These are phyloP conservation scores for Fusarium zealandicum DNA, from an alignment of 2,329 filamentous ascomycete species.

Conservation along the genomic window DNA sequence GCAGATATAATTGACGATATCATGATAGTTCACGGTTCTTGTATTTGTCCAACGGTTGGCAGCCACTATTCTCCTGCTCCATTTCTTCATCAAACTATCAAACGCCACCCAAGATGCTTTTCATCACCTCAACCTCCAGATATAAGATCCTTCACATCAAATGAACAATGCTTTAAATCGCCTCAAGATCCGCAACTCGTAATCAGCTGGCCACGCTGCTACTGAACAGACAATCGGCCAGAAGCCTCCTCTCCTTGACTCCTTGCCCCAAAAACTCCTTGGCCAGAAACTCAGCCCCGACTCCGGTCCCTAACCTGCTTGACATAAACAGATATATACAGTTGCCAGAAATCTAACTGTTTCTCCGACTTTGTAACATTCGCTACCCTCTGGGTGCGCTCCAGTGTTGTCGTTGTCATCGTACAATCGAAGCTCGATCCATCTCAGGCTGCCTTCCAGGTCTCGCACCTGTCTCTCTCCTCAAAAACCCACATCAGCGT, in stretches of 20 bases:
- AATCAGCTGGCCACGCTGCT: constrained; percentile 1
- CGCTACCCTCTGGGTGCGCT: constrained; percentile 6
- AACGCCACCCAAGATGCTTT: constrained; percentile 4
- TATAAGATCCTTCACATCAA: neutral
- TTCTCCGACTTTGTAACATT: neutral
- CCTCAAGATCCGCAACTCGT: constrained; percentile 9
- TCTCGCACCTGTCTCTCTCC: neutral
- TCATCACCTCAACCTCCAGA: neutral
- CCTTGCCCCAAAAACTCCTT: constrained; percentile 29
- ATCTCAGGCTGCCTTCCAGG: neutral
- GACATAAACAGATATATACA: constrained; percentile 21
- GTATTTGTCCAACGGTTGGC: too few species aligned
- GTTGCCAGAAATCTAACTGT: constrained; percentile 11
- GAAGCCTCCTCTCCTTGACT: constrained; percentile 5
- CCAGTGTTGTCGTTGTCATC: constrained; percentile 31
- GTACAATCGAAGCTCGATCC: constrained; percentile 24
- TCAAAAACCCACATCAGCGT: constrained; percentile 28
- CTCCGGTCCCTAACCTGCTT: constrained; percentile 12
- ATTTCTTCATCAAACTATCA: neutral
- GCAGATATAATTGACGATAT: neutral
- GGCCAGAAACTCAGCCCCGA: constrained; percentile 14
- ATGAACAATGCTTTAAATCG: constrained; percentile 1
- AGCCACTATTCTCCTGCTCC: neutral
- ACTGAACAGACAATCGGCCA: constrained; percentile 1
- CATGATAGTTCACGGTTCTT: neutral